phyloP scores from a whole-genome alignment of 176 grass and related monocot genomes.

The Phoenix roebelenii region DNA sequence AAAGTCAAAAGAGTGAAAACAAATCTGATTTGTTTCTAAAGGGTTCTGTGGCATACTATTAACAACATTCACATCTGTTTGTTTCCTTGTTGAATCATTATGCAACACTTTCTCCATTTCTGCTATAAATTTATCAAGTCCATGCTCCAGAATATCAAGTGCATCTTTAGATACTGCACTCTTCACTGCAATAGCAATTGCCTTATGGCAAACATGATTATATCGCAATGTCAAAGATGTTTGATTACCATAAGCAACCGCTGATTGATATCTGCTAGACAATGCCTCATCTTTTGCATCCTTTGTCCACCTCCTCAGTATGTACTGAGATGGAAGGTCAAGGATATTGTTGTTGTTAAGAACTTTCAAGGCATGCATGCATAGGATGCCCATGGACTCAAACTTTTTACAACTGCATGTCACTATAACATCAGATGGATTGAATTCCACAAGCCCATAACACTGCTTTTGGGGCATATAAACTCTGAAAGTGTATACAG shows the following conservation, averaged over 20 bases:
- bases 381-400: slow-evolving; percentile 32
- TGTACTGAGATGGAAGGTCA: slow-evolving; percentile 20
- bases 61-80: slow-evolving; percentile 6
- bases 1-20: slow-evolving; percentile 29
- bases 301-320: slow-evolving; percentile 33
- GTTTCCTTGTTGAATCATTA: slow-evolving; percentile 12
- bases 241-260: slow-evolving; percentile 1
- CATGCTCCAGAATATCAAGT: slow-evolving; percentile 29
- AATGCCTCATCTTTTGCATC: slow-evolving; percentile 26
- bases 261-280: background rate
- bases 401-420: slow-evolving; percentile 46
- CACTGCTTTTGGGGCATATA: slow-evolving; percentile 34
- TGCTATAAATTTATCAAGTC: slow-evolving; percentile 27
- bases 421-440: slow-evolving; percentile 17
- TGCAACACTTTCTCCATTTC: slow-evolving; percentile 37
- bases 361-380: slow-evolving; percentile 47
- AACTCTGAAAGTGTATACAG: slow-evolving; percentile 25
- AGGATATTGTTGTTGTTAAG: slow-evolving; percentile 54
- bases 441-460: slow-evolving; percentile 24
- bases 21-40: slow-evolving; percentile 22
- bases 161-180: slow-evolving; percentile 26
- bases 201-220: slow-evolving; percentile 23
- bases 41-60: slow-evolving; percentile 22
- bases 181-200: slow-evolving; percentile 25
- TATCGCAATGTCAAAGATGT: slow-evolving; percentile 10